Percentiles rank a stretch among this genome's conserved stretches.
Conservation (phyloP, 805 yeast species). For the Kodamaea kaohsiungensis region DNA sequence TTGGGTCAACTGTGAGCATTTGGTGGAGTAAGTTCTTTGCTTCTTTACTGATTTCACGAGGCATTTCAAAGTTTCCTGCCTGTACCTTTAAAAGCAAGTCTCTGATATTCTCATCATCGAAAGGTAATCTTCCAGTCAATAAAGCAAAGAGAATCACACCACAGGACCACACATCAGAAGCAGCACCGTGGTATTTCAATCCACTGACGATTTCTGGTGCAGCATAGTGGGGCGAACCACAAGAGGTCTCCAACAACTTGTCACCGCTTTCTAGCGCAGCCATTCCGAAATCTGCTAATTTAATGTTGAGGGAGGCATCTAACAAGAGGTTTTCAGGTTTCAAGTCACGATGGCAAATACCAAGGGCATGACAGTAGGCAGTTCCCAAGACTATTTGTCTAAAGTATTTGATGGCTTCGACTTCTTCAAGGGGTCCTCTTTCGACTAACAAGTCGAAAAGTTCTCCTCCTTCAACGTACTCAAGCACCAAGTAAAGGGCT, state of each 20-base stretch:
- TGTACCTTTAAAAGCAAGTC: constrained; percentile 72
- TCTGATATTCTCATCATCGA: constrained; percentile 80
- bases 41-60: constrained; percentile 58
- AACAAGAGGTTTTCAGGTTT: constrained; percentile 78
- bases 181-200: constrained; percentile 76
- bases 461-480: constrained; percentile 89
- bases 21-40: constrained; percentile 65
- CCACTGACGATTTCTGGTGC: constrained; percentile 87
- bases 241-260: constrained; percentile 71
- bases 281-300: constrained; percentile 88
- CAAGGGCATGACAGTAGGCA: constrained; percentile 77
- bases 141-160: constrained; percentile 81
- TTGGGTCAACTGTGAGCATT: constrained; percentile 73
- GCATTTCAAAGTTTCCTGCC: constrained; percentile 74
- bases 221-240: constrained; percentile 89
- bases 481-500: constrained; percentile 76
- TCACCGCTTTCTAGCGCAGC: constrained; percentile 79
- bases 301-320: constrained; percentile 66
- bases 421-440: constrained; percentile 68
- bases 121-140: constrained; percentile 78
- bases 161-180: constrained; percentile 87
- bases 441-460: constrained; percentile 72
- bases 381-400: constrained; percentile 78
- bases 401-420: constrained; percentile 75
- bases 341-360: constrained; percentile 78